Percentiles rank a stretch among this genome's conserved stretches.
Conservation (phyloP, 2,329 filamentous ascomycete species). For the Cryphonectria naterciae region DNA sequence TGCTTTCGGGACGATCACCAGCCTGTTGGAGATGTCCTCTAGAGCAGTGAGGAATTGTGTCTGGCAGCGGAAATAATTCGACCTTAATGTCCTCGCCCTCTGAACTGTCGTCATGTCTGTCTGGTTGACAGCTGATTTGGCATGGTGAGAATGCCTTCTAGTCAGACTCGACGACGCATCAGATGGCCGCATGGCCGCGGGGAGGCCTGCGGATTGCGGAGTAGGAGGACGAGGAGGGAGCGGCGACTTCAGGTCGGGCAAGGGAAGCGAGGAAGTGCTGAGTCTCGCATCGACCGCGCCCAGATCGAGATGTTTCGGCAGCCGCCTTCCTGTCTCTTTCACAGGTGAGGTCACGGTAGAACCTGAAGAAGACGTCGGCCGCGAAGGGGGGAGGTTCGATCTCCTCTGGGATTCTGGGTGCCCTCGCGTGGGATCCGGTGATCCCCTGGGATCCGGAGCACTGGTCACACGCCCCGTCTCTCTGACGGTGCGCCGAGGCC, state of each 20-base stretch:
- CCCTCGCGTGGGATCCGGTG: constrained; percentile 27
- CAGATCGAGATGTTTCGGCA: constrained; percentile 54
- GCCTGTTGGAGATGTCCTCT: constrained; percentile 82
- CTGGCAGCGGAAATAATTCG: constrained; percentile 83
- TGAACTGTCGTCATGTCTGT: constrained; percentile 67
- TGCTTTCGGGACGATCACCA: constrained; percentile 80
- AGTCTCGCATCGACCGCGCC: constrained; percentile 62
- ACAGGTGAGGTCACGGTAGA: constrained; percentile 37
- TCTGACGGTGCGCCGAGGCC: constrained; percentile 50
- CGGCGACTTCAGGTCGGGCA: constrained; percentile 64
- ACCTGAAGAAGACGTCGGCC: constrained; percentile 32
- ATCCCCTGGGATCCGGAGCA: constrained; percentile 44
- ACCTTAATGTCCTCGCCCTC: constrained; percentile 72
- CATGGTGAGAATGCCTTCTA: constrained; percentile 64
- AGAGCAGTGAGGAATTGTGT: constrained; percentile 80
- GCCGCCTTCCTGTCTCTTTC: constrained; percentile 45
- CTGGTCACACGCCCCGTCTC: constrained; percentile 52
- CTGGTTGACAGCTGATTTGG: constrained; percentile 60
- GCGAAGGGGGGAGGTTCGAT: constrained; percentile 32
- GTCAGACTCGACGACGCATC: constrained; percentile 46
- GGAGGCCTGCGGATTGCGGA: constrained; percentile 57
- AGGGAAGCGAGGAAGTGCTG: constrained; percentile 69
- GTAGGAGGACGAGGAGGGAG: constrained; percentile 58
- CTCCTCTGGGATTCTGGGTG: constrained; percentile 27
- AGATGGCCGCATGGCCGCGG: constrained; percentile 43